phyloP scores from a whole-genome alignment of 345 rosid species.

The Iberis pinnata region DNA sequence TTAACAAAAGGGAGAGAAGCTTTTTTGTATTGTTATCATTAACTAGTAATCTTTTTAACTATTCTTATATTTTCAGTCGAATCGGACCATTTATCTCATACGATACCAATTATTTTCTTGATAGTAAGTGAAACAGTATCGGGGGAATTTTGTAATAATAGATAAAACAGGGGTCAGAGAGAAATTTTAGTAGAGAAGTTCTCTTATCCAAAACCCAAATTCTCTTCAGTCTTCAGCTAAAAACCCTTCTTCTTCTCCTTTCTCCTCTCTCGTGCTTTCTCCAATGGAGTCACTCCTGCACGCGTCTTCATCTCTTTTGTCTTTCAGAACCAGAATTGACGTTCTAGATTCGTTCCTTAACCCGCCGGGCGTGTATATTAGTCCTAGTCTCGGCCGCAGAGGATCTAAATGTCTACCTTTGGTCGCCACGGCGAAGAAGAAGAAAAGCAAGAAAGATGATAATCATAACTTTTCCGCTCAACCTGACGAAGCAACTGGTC shows the following conservation, averaged over 20 bases:
- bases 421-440: slow-evolving; percentile 44
- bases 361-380: slow-evolving; percentile 3
- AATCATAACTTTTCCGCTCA: slow-evolving; percentile 45
- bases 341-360: slow-evolving; percentile 22
- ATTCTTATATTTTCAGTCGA: too few relatives aligned
- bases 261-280: not conserved
- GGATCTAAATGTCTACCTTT: slow-evolving; percentile 30
- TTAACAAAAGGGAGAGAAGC: too few relatives aligned
- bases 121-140: not conserved
- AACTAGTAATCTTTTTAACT: too few relatives aligned
- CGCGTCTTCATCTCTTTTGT: slow-evolving; percentile 25
- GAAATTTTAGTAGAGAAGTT: not conserved
- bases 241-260: slow-evolving; percentile 6
- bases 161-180: slow-evolving; percentile 2
- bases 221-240: slow-evolving; percentile 3
- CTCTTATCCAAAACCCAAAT: slow-evolving; percentile 28
- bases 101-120: too few relatives aligned
- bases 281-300: slow-evolving; percentile 52
- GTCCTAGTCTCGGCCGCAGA: slow-evolving; percentile 26
- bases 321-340: slow-evolving; percentile 18
- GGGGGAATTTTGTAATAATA: not conserved
- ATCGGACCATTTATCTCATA: too few relatives aligned
- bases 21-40: too few relatives aligned
- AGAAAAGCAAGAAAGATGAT: slow-evolving; percentile 43
- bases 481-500: slow-evolving; percentile 62